Percentiles rank a stretch among this genome's conserved stretches.
These are phyloP conservation scores for Isoetes taiwanensis DNA, from an alignment of 75 land plant genomes.

Conservation along the genomic window DNA sequence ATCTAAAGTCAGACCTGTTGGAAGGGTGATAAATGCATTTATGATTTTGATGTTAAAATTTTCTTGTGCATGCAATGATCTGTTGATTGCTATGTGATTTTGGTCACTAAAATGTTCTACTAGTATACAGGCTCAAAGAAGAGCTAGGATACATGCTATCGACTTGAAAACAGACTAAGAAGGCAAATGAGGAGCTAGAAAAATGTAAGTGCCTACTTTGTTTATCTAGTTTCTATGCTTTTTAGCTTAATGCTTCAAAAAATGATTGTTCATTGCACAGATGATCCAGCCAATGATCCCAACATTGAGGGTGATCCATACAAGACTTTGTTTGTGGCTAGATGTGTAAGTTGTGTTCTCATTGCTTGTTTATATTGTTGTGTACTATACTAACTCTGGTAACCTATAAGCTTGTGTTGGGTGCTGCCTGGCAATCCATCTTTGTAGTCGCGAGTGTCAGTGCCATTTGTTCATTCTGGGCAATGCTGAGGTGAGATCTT, in stretches of 20 bases:
- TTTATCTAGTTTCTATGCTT: not conserved
- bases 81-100: too few species aligned
- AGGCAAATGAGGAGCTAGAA: conserved; percentile 74
- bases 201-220: conserved; percentile 63
- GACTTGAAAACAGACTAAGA: conserved; percentile 71
- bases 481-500: not conserved
- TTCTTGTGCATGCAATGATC: too few species aligned
- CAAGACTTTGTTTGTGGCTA: conserved; percentile 94
- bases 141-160: conserved; percentile 68
- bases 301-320: conserved; percentile 89
- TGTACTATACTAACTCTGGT: too few species aligned
- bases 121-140: conserved; percentile 56
- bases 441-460: too few species aligned
- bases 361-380: not conserved
- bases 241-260: not conserved
- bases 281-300: conserved; percentile 74
- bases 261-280: conserved; percentile 24
- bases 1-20: too few species aligned
- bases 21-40: too few species aligned
- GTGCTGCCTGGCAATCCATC: too few species aligned
- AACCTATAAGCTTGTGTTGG: too few species aligned
- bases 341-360: conserved; percentile 41
- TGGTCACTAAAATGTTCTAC: too few species aligned
- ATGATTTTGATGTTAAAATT: too few species aligned
- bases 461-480: not conserved